These are phyloP conservation scores for Russula sp. DNA, from an alignment of 768 basidiomycete genomes.

Conservation along the genomic window DNA sequence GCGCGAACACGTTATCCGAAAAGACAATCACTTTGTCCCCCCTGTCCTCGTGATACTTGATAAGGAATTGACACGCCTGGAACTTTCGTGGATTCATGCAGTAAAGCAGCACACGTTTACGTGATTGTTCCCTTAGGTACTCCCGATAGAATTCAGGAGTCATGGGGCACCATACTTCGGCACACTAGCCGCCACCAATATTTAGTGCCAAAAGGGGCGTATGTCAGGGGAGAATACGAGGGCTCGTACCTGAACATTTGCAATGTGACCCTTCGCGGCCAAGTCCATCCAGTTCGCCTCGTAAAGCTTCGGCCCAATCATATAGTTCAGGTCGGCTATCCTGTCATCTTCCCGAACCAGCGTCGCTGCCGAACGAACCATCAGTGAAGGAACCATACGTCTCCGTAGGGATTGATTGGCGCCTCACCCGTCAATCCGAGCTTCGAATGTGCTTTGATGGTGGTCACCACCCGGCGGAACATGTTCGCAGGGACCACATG, in stretches of 20 bases:
- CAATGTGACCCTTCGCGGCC: slow-evolving; percentile 98
- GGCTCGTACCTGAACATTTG: slow-evolving; percentile 89
- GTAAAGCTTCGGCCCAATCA: slow-evolving; percentile 99
- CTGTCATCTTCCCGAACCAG: slow-evolving; percentile 99
- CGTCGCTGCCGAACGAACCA: slow-evolving; percentile 58
- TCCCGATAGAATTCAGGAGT: slow-evolving; percentile 99
- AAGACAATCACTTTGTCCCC: slow-evolving; percentile 99
- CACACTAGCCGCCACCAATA: slow-evolving; percentile 60
- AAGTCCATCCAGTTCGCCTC: slow-evolving; percentile 99
- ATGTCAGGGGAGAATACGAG: slow-evolving; percentile 5
- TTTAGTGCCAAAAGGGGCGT: slow-evolving; percentile 18
- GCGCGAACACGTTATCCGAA: slow-evolving; percentile 95
- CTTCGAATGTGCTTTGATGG: slow-evolving; percentile 98
- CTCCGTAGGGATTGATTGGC: slow-evolving; percentile 9
- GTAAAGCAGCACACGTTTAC: slow-evolving; percentile 93
- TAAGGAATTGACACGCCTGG: slow-evolving; percentile 97
- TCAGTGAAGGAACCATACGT: slow-evolving; percentile 10
- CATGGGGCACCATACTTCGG: slow-evolving; percentile 99
- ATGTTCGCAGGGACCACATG: slow-evolving; percentile 99
- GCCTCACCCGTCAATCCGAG: slow-evolving; percentile 87
- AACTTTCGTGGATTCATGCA: slow-evolving; percentile 99
- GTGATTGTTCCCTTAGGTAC: slow-evolving; percentile 87
- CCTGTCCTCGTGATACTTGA: slow-evolving; percentile 95
- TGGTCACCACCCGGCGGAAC: slow-evolving; percentile 97
- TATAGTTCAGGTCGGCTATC: slow-evolving; percentile 96